Evolutionary conservation across 2,329 filamentous ascomycete species (phyloP).

Genomic region (Xylaria arbuscula): DNA sequence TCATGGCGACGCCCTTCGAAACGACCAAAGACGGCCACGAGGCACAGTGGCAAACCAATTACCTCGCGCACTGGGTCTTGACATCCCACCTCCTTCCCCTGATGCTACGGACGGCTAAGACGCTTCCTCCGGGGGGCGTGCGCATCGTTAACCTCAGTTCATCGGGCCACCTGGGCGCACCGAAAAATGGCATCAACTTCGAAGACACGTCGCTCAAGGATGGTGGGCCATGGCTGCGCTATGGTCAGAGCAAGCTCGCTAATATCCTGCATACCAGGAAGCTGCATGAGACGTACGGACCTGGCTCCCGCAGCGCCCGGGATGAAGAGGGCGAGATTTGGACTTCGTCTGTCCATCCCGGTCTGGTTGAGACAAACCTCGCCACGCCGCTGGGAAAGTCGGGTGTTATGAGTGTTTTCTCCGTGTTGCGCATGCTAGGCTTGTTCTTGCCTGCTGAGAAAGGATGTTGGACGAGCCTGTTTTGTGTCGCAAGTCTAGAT

Average conservation of each 20-base stretch:
- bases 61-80: conserved; percentile 57
- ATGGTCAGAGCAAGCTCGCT: conserved; percentile 60
- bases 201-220: conserved; percentile 40
- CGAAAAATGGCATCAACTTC: conserved; percentile 46
- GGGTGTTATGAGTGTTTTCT: conserved; percentile 23
- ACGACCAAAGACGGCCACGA: conserved; percentile 53
- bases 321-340: conserved; percentile 53
- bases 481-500: conserved; percentile 51
- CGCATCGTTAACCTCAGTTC: conserved; percentile 49
- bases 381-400: conserved; percentile 31
- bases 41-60: conserved; percentile 57
- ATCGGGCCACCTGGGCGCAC: conserved; percentile 45
- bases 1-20: conserved; percentile 50
- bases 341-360: conserved; percentile 54
- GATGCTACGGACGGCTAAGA: conserved; percentile 49
- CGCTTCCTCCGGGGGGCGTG: conserved; percentile 42
- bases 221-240: conserved; percentile 46
- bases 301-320: conserved; percentile 44
- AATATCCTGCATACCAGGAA: conserved; percentile 57
- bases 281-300: conserved; percentile 52
- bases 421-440: conserved; percentile 40
- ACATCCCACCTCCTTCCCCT: conserved; percentile 54
- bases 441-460: conserved; percentile 47
- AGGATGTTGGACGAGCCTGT: conserved; percentile 53
- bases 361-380: conserved; percentile 52